Percentiles rank a stretch among this genome's conserved stretches.
Evolutionary conservation across 768 basidiomycete species (phyloP).

Genomic region (Mycena capillaripes): DNA sequence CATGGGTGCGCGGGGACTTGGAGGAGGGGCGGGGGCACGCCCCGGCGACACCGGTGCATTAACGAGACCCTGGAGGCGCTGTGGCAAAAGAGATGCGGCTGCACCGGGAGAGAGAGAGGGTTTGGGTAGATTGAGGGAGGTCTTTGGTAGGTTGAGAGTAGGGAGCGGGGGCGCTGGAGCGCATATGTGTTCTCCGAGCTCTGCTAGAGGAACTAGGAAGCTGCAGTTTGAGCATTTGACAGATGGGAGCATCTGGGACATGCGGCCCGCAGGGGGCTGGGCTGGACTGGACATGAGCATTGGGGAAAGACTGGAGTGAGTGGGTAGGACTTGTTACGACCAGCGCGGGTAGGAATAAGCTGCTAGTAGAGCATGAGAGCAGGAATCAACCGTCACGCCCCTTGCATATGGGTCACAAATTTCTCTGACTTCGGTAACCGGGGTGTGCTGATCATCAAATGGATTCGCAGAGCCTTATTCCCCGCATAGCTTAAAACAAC

Average conservation of each 20-base stretch:
- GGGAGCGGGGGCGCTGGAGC: conserved; percentile 62
- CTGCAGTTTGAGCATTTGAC: conserved; percentile 90
- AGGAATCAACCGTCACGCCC: background rate
- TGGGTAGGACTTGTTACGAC: conserved; percentile 42
- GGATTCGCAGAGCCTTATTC: too few species aligned
- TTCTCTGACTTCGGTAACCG: background rate
- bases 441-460: background rate
- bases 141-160: conserved; percentile 49
- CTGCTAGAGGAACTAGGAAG: conserved; percentile 75
- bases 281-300: conserved; percentile 47
- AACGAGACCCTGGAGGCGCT: conserved; percentile 63
- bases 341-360: conserved; percentile 42
- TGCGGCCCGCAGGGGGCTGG: conserved; percentile 51
- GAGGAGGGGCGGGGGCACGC: conserved; percentile 26
- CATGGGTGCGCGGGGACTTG: conserved; percentile 13
- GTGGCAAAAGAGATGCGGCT: conserved; percentile 62
- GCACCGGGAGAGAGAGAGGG: conserved; percentile 56
- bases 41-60: conserved; percentile 34
- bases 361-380: background rate
- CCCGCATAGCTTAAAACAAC: too few species aligned
- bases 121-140: conserved; percentile 50
- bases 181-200: conserved; percentile 87
- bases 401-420: background rate
- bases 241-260: conserved; percentile 84
- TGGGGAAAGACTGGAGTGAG: conserved; percentile 32